Conservation (phyloP, 495 filamentous ascomycete genomes). For the Hypoxylon cercidicola region DNA sequence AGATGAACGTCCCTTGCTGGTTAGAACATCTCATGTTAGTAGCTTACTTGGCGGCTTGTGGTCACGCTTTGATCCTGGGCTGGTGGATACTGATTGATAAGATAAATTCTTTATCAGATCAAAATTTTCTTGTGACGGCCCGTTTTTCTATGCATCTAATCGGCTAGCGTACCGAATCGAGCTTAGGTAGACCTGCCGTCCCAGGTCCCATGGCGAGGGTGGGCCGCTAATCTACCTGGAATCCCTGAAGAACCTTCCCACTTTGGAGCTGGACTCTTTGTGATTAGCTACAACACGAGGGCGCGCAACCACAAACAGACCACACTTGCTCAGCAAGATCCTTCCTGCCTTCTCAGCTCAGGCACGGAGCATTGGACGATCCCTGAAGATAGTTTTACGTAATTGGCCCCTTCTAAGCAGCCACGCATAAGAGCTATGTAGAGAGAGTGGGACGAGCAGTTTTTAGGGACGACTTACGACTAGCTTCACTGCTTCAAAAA, state of each 20-base stretch:
- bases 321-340: conserved; percentile 14
- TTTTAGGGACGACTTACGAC: not conserved
- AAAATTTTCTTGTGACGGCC: conserved; percentile 18
- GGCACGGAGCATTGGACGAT: conserved; percentile 8
- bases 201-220: not conserved
- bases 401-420: conserved; percentile 10
- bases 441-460: conserved; percentile 10
- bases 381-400: conserved; percentile 28
- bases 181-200: not conserved
- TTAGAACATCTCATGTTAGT: not conserved
- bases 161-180: conserved; percentile 27
- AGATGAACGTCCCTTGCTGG: conserved; percentile 19
- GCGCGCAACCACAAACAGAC: conserved; percentile 17
- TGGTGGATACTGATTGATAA: conserved; percentile 42
- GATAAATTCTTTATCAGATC: conserved; percentile 36
- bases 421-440: not conserved
- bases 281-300: not conserved
- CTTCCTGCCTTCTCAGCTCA: conserved; percentile 26
- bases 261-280: conserved; percentile 20
- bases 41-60: conserved; percentile 3
- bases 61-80: conserved; percentile 27
- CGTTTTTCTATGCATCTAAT: conserved; percentile 21
- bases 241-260: conserved; percentile 38
- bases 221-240: conserved; percentile 19
- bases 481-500: conserved; percentile 7